Evolutionary conservation across 768 basidiomycete genomes (phyloP), one percentile per base, ranked within the genome.

Genomic region (Cystoderma amianthinum): DNA sequence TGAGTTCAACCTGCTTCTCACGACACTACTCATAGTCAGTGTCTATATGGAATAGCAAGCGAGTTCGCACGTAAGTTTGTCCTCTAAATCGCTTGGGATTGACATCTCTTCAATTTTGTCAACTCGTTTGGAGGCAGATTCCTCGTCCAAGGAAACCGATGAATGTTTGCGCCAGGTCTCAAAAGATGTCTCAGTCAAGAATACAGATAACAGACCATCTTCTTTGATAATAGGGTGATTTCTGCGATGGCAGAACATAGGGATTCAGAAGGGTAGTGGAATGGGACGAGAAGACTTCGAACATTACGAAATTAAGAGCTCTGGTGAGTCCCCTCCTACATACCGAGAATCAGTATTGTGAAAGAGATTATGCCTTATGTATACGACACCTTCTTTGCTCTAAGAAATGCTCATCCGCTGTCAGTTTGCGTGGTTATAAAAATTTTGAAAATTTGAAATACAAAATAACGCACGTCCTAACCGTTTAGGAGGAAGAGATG

Each of bases 171-270:
- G 74, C 92, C 92, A 96, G 33, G 68, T 63, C 54, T 97, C 89
- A 47, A 97, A 85, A 15, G 87, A 85, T 2, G 80, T 71, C 53
- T 92, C 90, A 3, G 80, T 78, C 10, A 97, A 64, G 63, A 97
- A 97, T 0, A 79, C 80, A 5, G 78, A 69, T 11, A 97, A 65
- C 5, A 94, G 65, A 6, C 84, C 90, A 47, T 97, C 93, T 11
- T 91, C 85, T 57, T 82, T 85, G 46, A 98, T 73, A 20, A 94
- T 72, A 0, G 95, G 96, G 51, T 99, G 96, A 50, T 96, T 96
- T 42, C 88, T 65, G 34, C 9, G 42, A 22, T 21, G 21, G 9
- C 15, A 9, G 15, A 30, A n/a, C n/a, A n/a, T n/a, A n/a, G n/a
- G n/a, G n/a, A 30, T 15, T 15, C 15, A 9, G 9, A 30, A 30